Conservation (phyloP, 306 rosid genomes). For the Acacia melanoxylon region DNA sequence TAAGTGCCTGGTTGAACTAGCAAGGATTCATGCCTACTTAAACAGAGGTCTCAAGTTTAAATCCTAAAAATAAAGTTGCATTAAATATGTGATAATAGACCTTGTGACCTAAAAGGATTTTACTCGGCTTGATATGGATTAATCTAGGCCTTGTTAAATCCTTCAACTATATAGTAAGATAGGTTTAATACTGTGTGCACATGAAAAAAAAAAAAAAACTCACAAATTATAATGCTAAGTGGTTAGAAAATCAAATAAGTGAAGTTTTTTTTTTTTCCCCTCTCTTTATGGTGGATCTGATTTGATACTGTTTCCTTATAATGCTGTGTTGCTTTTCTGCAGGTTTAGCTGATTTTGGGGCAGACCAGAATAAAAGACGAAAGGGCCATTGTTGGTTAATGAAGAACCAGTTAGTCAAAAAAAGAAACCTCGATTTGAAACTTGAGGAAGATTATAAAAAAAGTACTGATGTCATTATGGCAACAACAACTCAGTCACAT, state of each 20-base stretch:
- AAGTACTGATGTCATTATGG: not conserved
- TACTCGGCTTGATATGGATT: too few relatives aligned
- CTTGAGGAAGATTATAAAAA: not conserved
- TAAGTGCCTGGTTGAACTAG: not conserved
- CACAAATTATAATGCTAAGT: not conserved
- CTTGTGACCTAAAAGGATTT: not conserved
- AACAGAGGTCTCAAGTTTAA: too few relatives aligned
- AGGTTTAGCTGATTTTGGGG: not conserved
- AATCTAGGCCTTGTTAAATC: not conserved
- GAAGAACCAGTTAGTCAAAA: constrained; percentile 9
- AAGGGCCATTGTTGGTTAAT: not conserved
- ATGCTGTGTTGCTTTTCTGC: not conserved
- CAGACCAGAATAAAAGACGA: not conserved
- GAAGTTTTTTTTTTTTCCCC: not conserved
- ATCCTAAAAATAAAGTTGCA: not conserved
- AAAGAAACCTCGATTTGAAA: not conserved
- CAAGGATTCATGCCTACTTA: too few relatives aligned
- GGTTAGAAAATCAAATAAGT: not conserved
- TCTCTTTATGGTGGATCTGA: not conserved
- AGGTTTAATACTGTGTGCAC: not conserved
- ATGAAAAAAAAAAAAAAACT: not conserved
- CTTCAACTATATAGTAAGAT: too few relatives aligned
- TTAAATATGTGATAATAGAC: too few relatives aligned
- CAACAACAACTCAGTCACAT: not conserved
- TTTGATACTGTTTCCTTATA: not conserved